phyloP scores from a whole-genome alignment of 75 land plant genomes.

The Adiantum capillusveneris region DNA sequence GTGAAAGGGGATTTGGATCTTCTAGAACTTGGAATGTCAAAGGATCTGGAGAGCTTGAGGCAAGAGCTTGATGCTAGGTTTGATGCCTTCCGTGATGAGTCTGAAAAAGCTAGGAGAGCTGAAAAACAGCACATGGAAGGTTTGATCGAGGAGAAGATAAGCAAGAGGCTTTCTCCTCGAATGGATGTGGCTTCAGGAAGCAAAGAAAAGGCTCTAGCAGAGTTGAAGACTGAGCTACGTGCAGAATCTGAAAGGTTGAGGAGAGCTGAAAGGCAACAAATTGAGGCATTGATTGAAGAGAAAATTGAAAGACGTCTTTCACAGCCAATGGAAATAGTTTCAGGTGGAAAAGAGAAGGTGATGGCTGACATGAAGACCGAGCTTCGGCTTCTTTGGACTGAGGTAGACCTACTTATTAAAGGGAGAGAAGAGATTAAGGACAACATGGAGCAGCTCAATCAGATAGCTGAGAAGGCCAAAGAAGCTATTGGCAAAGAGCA shows the following conservation, averaged over 20 bases:
- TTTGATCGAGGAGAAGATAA: neutral
- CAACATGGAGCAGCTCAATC: conserved; percentile 23
- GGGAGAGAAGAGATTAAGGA: conserved; percentile 19
- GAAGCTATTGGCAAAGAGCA: conserved; percentile 24
- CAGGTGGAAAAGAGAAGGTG: conserved; percentile 5
- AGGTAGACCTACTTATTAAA: conserved; percentile 25
- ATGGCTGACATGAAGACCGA: conserved; percentile 24
- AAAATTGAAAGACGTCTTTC: conserved; percentile 18
- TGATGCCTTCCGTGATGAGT: neutral
- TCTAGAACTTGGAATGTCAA: conserved; percentile 1
- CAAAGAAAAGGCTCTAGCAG: neutral
- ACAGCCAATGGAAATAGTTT: conserved; percentile 6
- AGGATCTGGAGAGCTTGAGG: conserved; percentile 6
- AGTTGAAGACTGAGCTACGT: neutral
- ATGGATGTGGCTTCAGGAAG: neutral
- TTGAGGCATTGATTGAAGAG: conserved; percentile 15
- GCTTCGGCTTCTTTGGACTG: conserved; percentile 25
- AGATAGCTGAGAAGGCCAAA: conserved; percentile 20
- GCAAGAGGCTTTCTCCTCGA: neutral
- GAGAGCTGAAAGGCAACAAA: conserved; percentile 18
- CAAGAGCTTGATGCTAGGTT: neutral
- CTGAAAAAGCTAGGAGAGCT: conserved; percentile 1
- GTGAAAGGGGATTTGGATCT: neutral
- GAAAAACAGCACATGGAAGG: conserved; percentile 5
- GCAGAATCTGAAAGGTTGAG: conserved; percentile 18